Evolutionary conservation across 208 protist genomes (phyloP).

Genomic region (Borovskyia barvae): DNA sequence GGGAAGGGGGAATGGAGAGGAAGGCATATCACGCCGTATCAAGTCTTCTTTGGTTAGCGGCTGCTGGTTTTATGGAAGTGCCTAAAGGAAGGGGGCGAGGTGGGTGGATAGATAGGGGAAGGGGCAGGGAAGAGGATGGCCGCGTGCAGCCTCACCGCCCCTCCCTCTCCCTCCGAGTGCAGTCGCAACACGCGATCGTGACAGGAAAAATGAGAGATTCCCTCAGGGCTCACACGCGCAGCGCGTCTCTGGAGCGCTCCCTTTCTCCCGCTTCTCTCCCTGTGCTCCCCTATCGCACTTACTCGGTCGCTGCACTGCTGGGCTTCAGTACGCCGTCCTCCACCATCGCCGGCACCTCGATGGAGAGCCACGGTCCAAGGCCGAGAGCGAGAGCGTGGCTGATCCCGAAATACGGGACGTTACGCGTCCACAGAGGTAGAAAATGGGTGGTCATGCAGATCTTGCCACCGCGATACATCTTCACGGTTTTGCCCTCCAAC

Average conservation of each 20-base stretch:
- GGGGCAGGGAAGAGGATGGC: background rate
- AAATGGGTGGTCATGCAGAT: constrained; percentile 98
- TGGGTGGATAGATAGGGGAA: background rate
- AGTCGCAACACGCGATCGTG: no score
- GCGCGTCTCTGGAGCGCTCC: background rate
- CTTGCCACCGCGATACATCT: constrained; percentile 98
- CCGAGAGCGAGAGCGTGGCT: constrained; percentile 96
- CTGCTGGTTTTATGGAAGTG: no score
- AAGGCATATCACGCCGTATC: no score
- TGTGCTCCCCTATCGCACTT: no score
- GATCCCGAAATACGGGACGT: constrained; percentile 97
- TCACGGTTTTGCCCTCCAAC: constrained; percentile 97
- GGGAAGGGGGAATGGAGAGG: constrained; percentile 1
- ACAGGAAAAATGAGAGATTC: no score
- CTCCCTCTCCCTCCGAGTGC: no score
- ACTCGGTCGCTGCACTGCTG: constrained; percentile 15
- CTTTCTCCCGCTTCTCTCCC: no score
- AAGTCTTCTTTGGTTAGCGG: no score
- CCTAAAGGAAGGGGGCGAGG: background rate
- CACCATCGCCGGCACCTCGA: constrained; percentile 96
- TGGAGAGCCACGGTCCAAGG: constrained; percentile 96
- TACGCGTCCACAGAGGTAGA: constrained; percentile 96
- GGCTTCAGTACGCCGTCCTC: constrained; percentile 83
- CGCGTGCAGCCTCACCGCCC: no score
- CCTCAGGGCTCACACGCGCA: background rate